A percentile compares a stretch with the other conserved stretches of the same genome.
Evolutionary conservation across 345 rosid species (phyloP).

Genomic region (Populus nigra): DNA sequence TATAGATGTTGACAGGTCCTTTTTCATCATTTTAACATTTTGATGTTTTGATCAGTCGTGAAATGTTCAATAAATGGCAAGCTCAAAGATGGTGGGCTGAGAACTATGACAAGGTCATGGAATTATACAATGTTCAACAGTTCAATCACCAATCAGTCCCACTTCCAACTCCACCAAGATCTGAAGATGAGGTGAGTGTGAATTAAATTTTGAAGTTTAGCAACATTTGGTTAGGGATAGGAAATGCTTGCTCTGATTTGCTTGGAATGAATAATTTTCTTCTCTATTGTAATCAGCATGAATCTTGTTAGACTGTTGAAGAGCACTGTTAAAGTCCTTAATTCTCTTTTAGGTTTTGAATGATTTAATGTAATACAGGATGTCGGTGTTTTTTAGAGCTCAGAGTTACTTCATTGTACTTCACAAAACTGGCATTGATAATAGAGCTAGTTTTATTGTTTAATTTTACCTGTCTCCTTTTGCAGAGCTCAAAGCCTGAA

Average conservation of each 20-base stretch:
- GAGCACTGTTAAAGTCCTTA: neutral
- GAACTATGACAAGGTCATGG: constrained; percentile 88
- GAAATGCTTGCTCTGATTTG: neutral
- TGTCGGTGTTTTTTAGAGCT: neutral
- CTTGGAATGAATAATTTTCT: neutral
- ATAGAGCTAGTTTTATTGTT: constrained; percentile 1
- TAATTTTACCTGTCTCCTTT: neutral
- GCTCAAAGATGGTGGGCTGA: constrained; percentile 99
- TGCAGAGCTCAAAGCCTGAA: constrained; percentile 54
- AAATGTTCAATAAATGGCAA: constrained; percentile 92
- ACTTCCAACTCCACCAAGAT: constrained; percentile 60
- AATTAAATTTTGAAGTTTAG: neutral
- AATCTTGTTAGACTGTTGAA: neutral
- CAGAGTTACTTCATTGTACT: constrained; percentile 2
- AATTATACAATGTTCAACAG: constrained; percentile 81
- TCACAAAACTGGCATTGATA: neutral
- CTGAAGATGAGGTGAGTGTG: constrained; percentile 72
- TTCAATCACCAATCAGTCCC: constrained; percentile 71
- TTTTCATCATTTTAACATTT: neutral
- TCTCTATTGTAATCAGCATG: neutral
- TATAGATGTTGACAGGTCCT: neutral
- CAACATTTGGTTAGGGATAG: neutral
- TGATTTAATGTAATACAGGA: neutral
- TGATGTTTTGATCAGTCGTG: constrained; percentile 58
- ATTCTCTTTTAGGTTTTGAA: neutral